Percentiles rank a stretch among this genome's conserved stretches.
phyloP scores from a whole-genome alignment of 208 protist species.

The Crithidia thermophila region DNA sequence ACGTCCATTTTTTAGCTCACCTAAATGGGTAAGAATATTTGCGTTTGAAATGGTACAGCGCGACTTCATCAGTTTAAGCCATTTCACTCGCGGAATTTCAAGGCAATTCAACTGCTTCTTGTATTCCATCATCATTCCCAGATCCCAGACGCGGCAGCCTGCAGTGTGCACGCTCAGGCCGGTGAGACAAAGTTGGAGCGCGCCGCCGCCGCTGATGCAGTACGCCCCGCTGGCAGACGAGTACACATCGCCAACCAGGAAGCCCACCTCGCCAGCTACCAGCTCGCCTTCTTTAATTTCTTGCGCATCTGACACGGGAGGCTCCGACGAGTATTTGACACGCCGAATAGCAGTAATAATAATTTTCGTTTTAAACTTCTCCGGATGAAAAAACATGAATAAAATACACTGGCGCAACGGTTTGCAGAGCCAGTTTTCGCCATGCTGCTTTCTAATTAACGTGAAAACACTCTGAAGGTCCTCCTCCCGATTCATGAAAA shows the following conservation, averaged over 20 bases:
- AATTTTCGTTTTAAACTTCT: conserved; percentile 68
- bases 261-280: conserved; percentile 77
- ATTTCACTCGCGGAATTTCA: conserved; percentile 21
- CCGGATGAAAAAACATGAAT: conserved; percentile 67
- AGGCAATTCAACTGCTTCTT: conserved; percentile 43
- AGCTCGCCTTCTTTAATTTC: conserved; percentile 63
- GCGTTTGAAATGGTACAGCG: conserved; percentile 12
- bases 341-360: conserved; percentile 69
- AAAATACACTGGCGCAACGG: conserved; percentile 64
- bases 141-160: conserved; percentile 83
- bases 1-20: conserved; percentile 16
- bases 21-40: conserved; percentile 13
- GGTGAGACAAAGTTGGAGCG: conserved; percentile 67
- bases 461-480: conserved; percentile 65
- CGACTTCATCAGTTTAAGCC: conserved; percentile 16
- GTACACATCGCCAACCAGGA: conserved; percentile 86
- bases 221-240: conserved; percentile 82
- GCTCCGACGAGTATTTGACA: conserved; percentile 33
- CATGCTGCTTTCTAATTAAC: conserved; percentile 68
- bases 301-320: neutral
- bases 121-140: conserved; percentile 89
- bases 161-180: conserved; percentile 45
- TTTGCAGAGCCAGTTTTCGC: conserved; percentile 87
- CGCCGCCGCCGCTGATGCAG: conserved; percentile 68
- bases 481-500: conserved; percentile 76